Conservation (phyloP, 176 grass and related monocot species). For the Cenchrus purpureus region DNA sequence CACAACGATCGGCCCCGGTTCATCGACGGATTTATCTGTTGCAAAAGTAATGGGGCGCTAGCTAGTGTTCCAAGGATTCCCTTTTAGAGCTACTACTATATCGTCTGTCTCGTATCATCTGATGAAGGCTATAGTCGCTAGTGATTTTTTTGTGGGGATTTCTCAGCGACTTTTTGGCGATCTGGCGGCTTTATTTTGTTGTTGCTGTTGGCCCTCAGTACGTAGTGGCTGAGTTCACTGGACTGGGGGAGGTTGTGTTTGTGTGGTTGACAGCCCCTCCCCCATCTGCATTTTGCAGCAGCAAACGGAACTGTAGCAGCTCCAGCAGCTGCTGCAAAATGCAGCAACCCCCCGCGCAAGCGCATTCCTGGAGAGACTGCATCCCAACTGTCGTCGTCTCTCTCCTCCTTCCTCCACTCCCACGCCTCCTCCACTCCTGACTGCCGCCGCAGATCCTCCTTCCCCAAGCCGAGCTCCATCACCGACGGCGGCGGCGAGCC, state of each 20-base stretch:
- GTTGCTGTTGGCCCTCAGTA: not conserved
- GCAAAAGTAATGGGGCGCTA: not conserved
- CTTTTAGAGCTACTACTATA: not conserved
- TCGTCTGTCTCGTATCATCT: not conserved
- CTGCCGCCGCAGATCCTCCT: too few relatives aligned
- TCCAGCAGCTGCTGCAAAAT: too few relatives aligned
- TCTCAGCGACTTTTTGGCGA: not conserved
- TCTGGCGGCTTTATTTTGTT: not conserved
- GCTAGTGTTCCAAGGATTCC: slow-evolving; percentile 15
- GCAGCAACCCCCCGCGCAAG: too few relatives aligned
- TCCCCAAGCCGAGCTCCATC: too few relatives aligned
- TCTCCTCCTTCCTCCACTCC: too few relatives aligned
- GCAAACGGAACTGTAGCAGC: too few relatives aligned
- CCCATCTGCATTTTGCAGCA: too few relatives aligned
- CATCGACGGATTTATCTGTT: not conserved
- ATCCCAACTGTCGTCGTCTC: too few relatives aligned
- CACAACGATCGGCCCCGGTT: not conserved
- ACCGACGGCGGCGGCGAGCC: too few relatives aligned
- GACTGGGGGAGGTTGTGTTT: slow-evolving; percentile 27
- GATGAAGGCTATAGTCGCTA: not conserved
- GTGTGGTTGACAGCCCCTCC: not conserved
- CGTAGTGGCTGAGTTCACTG: slow-evolving; percentile 22
- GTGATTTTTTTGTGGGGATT: not conserved
- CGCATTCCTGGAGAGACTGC: too few relatives aligned
- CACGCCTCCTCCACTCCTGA: too few relatives aligned